A percentile compares a stretch with the other conserved stretches of the same genome.
These are phyloP conservation scores for Ogataea neopini DNA, from an alignment of 805 yeast species.

Conservation along the genomic window DNA sequence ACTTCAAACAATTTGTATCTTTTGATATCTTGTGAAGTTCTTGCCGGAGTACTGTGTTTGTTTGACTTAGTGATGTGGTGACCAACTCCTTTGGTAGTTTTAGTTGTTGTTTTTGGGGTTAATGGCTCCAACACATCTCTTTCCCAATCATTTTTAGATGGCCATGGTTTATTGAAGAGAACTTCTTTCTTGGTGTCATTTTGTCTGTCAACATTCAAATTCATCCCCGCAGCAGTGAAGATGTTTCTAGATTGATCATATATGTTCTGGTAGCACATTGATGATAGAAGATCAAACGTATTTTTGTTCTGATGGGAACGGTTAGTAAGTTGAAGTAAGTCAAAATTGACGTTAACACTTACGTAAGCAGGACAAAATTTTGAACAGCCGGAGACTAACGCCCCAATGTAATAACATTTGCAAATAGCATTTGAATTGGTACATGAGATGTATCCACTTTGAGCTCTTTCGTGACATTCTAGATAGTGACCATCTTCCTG, in stretches of 20 bases:
- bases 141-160: slow-evolving; percentile 25
- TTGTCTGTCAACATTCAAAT: slow-evolving; percentile 1
- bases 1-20: slow-evolving; percentile 4
- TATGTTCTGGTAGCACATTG: slow-evolving; percentile 21
- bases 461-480: slow-evolving; percentile 27
- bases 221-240: slow-evolving; percentile 7
- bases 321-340: not conserved
- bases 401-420: slow-evolving; percentile 32
- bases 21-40: not conserved
- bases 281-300: slow-evolving; percentile 21
- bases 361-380: slow-evolving; percentile 29
- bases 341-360: slow-evolving; percentile 2
- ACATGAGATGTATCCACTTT: slow-evolving; percentile 22
- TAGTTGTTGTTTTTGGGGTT: not conserved
- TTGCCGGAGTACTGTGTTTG: not conserved
- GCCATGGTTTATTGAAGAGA: slow-evolving; percentile 19
- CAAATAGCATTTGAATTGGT: slow-evolving; percentile 25
- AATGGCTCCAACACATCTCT: slow-evolving; percentile 17
- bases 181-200: slow-evolving; percentile 12
- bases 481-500: slow-evolving; percentile 28
- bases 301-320: slow-evolving; percentile 20
- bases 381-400: slow-evolving; percentile 24
- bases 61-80: not conserved
- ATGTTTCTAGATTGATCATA: slow-evolving; percentile 19
- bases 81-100: not conserved